Base-by-base conservation (phyloP, 345 rosid species). In the Garcia nutans region DNA sequence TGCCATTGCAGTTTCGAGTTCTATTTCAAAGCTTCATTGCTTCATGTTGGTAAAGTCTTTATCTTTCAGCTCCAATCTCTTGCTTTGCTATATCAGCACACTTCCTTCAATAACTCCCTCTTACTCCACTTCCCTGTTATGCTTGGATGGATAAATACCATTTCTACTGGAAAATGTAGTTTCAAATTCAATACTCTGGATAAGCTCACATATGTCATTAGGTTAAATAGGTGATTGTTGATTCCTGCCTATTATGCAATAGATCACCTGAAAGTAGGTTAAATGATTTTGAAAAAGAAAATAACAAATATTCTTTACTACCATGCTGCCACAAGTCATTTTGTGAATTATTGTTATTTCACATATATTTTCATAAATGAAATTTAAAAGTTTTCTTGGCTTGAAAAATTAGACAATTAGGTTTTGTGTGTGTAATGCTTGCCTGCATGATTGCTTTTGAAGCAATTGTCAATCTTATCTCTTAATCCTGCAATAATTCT, bases 1-100 rank as follows among this genome's bases (percentile, higher is more conserved):
- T 94, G 64, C 99, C 97, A 49, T 63, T 85, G 72, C 96, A 92
- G 80, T 88, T 90, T 76, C 95, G 99, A 0, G 99, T 94, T 64
- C 13, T 90, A 80, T 92, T 92, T 78, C 82, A 83, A 23, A 89
- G 94, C 84, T 88, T 90, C 52, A 74, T 90, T 45, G 95, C 85
- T 72, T 84, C 95, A 41, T 88, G 95, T 94, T 94, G 98, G 98
- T 92, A 68, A 33, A 83, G 2, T 74, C 28, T 71, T 55, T 41
- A 72, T 57, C 67, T 77, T 74, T 65, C 20, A 10, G 42, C 44
- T 49, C 26, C 23, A 22, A 5, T 65, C 10, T 56, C 24, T 59
- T 15, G 3, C 20, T 45, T 26, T 69, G 26, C 8, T 31, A 62
- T 61, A 47, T 45, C 1, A n/a, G 22, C 12, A 37, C 11, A 47